Evolutionary conservation across 2,329 filamentous ascomycete species (phyloP).

Genomic region (Scleromitrula shiraiana): DNA sequence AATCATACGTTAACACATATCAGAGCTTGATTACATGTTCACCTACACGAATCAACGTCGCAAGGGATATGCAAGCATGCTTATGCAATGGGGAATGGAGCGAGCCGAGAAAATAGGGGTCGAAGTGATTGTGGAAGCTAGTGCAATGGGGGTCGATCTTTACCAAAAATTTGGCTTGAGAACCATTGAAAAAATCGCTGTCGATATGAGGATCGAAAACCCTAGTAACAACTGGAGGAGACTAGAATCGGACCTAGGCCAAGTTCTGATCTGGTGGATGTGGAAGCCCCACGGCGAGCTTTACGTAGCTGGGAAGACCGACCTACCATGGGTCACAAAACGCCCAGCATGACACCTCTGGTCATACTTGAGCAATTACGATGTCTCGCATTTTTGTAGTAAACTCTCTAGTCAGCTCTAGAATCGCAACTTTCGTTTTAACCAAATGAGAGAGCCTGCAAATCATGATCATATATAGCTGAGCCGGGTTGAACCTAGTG

Average conservation of each 20-base stretch:
- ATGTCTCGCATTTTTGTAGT: too few relatives aligned
- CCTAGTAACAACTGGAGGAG: neutral
- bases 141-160: neutral
- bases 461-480: too few relatives aligned
- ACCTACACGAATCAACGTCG: neutral
- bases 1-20: neutral
- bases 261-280: neutral
- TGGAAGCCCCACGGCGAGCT: neutral
- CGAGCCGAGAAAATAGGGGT: neutral
- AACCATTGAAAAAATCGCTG: neutral
- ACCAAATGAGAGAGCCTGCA: too few relatives aligned
- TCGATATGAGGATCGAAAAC: neutral
- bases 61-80: neutral
- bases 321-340: neutral
- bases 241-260: neutral
- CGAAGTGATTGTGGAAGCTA: neutral
- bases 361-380: too few relatives aligned
- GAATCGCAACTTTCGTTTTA: too few relatives aligned
- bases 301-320: neutral
- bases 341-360: neutral
- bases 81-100: neutral
- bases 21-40: neutral
- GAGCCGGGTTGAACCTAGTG: too few relatives aligned
- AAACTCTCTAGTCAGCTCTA: too few relatives aligned
- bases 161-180: conserved; percentile 2